Evolutionary conservation across 805 yeast genomes (phyloP).

Genomic region (Hanseniaspora hatyaiensis): DNA sequence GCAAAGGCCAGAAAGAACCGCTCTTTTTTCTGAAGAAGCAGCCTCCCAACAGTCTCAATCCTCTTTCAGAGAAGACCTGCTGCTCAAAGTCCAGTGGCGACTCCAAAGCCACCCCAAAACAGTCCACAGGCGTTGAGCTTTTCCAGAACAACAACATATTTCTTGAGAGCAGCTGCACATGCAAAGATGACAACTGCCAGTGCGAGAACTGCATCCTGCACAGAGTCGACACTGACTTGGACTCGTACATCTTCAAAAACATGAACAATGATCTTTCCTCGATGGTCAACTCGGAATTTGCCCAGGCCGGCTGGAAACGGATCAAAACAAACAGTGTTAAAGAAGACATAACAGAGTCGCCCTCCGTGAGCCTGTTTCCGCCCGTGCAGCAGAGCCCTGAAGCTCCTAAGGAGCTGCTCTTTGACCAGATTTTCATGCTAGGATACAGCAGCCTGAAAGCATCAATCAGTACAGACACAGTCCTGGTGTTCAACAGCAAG

Average conservation of each 20-base stretch:
- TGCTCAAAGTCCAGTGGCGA: too few relatives aligned
- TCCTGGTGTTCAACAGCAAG: neutral
- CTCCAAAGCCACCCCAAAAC: too few relatives aligned
- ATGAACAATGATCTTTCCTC: neutral
- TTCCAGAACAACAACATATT: constrained; percentile 28
- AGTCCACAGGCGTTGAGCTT: too few relatives aligned
- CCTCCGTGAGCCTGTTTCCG: too few relatives aligned
- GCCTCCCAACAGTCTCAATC: neutral
- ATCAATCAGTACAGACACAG: neutral
- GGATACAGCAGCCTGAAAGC: neutral
- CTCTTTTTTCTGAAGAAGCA: neutral
- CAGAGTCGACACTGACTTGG: constrained; percentile 28
- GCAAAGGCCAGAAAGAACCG: constrained; percentile 9
- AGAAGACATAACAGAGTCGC: too few relatives aligned
- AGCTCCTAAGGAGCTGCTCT: neutral
- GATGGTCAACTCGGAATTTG: neutral
- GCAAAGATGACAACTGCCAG: constrained; percentile 24
- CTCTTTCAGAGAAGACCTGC: constrained; percentile 24
- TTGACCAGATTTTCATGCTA: constrained; percentile 4
- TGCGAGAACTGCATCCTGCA: constrained; percentile 30
- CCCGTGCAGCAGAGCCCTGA: too few relatives aligned
- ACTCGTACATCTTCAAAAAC: constrained; percentile 21
- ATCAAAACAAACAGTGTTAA: neutral
- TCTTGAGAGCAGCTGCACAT: constrained; percentile 28
- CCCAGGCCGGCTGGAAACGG: neutral